Evolutionary conservation across 768 basidiomycete genomes (phyloP).

Genomic region (Leccinellum luteum): DNA sequence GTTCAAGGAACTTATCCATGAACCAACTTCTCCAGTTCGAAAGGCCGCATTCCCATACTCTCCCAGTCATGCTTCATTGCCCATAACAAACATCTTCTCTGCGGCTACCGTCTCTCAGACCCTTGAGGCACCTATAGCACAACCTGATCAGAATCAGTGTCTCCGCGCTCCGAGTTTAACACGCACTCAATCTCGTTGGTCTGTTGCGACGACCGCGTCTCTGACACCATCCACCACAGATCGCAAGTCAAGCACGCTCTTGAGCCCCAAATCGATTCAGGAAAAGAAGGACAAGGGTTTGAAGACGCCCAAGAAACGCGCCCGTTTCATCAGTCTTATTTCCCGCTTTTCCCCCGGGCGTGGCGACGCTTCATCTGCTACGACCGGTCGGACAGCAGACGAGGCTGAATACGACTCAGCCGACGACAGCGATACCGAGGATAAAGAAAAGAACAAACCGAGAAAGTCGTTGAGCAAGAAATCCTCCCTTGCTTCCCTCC

Average conservation of each 20-base stretch:
- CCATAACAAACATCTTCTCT: constrained; percentile 6
- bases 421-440: constrained; percentile 23
- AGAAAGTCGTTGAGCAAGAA: constrained; percentile 28
- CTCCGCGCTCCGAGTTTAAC: constrained; percentile 6
- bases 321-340: constrained; percentile 32
- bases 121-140: background rate
- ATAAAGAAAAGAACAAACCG: constrained; percentile 11
- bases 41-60: constrained; percentile 5
- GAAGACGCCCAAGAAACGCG: constrained; percentile 30
- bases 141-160: background rate
- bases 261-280: constrained; percentile 14
- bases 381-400: background rate
- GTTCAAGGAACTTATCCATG: background rate
- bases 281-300: constrained; percentile 21
- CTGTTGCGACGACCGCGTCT: constrained; percentile 32
- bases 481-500: constrained; percentile 29
- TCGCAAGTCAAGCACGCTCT: constrained; percentile 1
- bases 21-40: constrained; percentile 5
- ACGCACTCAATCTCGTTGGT: constrained; percentile 26
- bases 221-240: constrained; percentile 17
- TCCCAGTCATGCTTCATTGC: constrained; percentile 1
- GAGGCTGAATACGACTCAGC: constrained; percentile 21
- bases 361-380: constrained; percentile 12
- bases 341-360: constrained; percentile 32
- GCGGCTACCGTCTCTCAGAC: constrained; percentile 4